Conservation (phyloP, 1,284 basidiomycete genomes). For the Ceratobasidium sp. region DNA sequence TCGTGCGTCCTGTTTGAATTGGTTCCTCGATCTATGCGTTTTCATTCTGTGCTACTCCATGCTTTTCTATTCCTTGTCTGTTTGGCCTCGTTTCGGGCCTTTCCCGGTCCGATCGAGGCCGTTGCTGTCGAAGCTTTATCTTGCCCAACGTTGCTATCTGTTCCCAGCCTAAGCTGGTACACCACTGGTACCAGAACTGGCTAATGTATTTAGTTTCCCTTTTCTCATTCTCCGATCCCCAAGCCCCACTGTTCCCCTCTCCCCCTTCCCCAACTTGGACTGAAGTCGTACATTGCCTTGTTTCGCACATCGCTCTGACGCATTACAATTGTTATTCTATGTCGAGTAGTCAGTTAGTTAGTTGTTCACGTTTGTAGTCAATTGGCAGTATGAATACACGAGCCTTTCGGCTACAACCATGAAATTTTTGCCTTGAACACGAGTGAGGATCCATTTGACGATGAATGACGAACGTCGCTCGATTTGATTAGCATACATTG, state of each 20-base stretch:
- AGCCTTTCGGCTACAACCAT: not conserved
- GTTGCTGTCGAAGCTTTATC: not conserved
- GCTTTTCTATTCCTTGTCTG: too few relatives aligned
- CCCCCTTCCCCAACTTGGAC: not conserved
- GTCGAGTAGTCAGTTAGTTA: not conserved
- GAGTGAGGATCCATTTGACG: too few relatives aligned
- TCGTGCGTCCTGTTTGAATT: not conserved
- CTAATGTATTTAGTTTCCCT: not conserved
- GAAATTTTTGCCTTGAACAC: not conserved
- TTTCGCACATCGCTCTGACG: slow-evolving; percentile 1
- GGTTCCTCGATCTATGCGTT: not conserved
- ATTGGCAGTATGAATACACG: slow-evolving; percentile 1
- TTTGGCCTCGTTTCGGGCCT: too few relatives aligned
- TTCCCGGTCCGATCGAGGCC: not conserved
- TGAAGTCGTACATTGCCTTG: slow-evolving; percentile 12
- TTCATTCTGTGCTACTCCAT: not conserved
- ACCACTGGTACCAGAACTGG: not conserved
- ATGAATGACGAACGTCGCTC: too few relatives aligned
- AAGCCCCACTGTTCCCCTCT: too few relatives aligned
- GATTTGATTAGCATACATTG: not conserved
- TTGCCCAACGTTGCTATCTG: not conserved
- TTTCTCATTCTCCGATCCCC: not conserved
- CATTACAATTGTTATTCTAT: not conserved
- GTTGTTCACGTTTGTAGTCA: slow-evolving; percentile 6
- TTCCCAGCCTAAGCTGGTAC: not conserved